Base-by-base conservation (phyloP, 228 moss, liverwort and hornwort genomes). In the Sphagnum fallax region DNA sequence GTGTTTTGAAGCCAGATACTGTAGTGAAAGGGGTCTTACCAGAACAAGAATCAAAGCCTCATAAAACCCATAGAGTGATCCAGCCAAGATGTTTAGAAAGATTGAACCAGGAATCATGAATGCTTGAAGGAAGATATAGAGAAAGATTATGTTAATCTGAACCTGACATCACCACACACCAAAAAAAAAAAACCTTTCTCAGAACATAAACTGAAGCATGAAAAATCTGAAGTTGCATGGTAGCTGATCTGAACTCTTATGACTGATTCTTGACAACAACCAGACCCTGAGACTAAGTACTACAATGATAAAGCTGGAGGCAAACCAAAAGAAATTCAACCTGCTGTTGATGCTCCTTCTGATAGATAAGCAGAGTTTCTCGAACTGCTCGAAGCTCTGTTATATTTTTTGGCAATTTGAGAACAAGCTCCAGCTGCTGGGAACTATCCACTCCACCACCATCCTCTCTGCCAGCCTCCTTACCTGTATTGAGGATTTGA, bases 71-170 rank as follows among this genome's bases (percentile, higher is more conserved):
- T 86, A 86, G 1, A 86, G 66, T 4, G 86, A 86, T 60, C 86
- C 86, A 7, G 86, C 86, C 68, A 86, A 55, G 61, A 86, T 75
- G 62, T 86, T 86, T 47, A 86, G 75, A 72, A 86, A 82, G 60
- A 86, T 80, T 53, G 86, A 72, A 50, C 86, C 86, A 16, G 86
- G 86, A 62, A 86, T 82, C 75, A 86, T 74, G 71, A 82, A 86
- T 7, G 86, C 77, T 73, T 86, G 86, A 52, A 86, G 86, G 53
- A 86, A 86, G 61, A 86, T 77, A 71, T 86, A 86, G 15, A 86
- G 75, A 58, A 58, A 82, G 48, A 86, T 75, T 13, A 86, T 78
- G 47, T 78, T 80, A 11, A 78, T 49, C 72, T 86, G 86, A 64
- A 86, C 77, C 75, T 86, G 86, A 51, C 76, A 53, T 51, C 62